Evolutionary conservation across 1,284 basidiomycete species (phyloP), one percentile per base, ranked within the genome.

Genomic region (Irpex lacteus): DNA sequence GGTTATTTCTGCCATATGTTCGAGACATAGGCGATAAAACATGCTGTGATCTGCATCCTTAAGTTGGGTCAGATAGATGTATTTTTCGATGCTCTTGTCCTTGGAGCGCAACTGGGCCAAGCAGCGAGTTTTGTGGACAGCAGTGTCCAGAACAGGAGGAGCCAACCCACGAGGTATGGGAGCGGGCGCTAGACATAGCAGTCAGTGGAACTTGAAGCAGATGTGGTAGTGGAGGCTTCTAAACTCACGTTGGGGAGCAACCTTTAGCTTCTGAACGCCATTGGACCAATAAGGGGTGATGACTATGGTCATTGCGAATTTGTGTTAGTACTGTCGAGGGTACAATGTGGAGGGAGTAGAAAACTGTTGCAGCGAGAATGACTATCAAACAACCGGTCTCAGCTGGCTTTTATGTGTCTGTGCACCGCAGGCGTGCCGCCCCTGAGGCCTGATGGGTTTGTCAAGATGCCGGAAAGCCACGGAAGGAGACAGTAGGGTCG

Each of bases 11-110:
- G 87, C 74, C 85, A 92, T 87, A 74, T 94, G 81, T 47, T 80
- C 76, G 54, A 91, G 70, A 73, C 86, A 89, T 8, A 92, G 75
- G 60, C 82, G 83, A 77, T 92, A 95, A 77, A 95, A 95, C 75
- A 89, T 85, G 63, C 83, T 76, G 9, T 85, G 84, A 72, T 95
- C 89, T 59, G 86, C 80, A 71, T 88, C 80, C 75, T 92, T 92
- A 64, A 95, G 82, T 64, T 86, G 84, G 11, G 85, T 83, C 36
- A 95, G 85, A 74, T 87, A 94, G 70, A 95, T 93, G 77, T 95
- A 90, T 78, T 94, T 92, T 72, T 93, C 91, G 63, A 94, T 85
- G 60, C 75, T 72, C 70, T 85, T 87, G 74, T 87, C 84, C 76
- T 94, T 94, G 53, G 87, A 87, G 56, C 87, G 85, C 13, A 95